Percentiles rank a stretch among this genome's conserved stretches.
Evolutionary conservation across 1,284 basidiomycete species (phyloP).

Genomic region (Malassezia dermatis): DNA sequence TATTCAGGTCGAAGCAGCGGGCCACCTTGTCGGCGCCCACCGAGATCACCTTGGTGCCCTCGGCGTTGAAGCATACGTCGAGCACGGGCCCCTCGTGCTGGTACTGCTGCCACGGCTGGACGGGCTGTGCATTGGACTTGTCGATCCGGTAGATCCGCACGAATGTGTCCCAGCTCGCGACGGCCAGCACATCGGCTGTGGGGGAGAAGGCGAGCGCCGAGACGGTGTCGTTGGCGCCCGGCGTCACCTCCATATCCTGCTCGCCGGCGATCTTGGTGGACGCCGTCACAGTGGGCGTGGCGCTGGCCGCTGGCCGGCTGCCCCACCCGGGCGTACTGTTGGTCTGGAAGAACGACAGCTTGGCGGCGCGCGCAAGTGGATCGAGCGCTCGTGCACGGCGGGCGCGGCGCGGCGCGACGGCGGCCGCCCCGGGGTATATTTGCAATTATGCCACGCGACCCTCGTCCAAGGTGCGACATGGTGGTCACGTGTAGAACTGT

Average conservation of each 20-base stretch:
- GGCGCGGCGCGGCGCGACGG: neutral
- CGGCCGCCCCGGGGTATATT: neutral
- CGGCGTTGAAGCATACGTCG: slow-evolving; percentile 71
- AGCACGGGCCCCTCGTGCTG: slow-evolving; percentile 71
- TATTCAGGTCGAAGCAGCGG: slow-evolving; percentile 67
- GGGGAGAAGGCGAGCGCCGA: slow-evolving; percentile 47
- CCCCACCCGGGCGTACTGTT: slow-evolving; percentile 30
- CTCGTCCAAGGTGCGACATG: neutral
- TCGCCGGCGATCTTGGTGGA: slow-evolving; percentile 31
- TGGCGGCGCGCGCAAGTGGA: neutral
- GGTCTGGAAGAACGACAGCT: slow-evolving; percentile 37
- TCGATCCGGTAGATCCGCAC: slow-evolving; percentile 55
- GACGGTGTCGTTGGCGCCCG: slow-evolving; percentile 48
- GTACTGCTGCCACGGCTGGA: slow-evolving; percentile 53
- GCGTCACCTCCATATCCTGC: slow-evolving; percentile 61
- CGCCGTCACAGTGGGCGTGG: slow-evolving; percentile 23
- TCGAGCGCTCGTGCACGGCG: slow-evolving; percentile 6
- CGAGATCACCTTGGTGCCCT: slow-evolving; percentile 70
- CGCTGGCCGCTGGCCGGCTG: slow-evolving; percentile 16
- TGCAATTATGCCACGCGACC: neutral
- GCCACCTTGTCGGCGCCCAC: slow-evolving; percentile 77
- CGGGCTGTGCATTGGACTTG: slow-evolving; percentile 63
- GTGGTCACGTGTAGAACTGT: slow-evolving; percentile 13
- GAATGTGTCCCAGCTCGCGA: slow-evolving; percentile 49
- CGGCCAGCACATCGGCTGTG: slow-evolving; percentile 49